These are phyloP conservation scores for Eucalyptus cloeziana DNA, from an alignment of 345 rosid genomes.

Conservation along the genomic window DNA sequence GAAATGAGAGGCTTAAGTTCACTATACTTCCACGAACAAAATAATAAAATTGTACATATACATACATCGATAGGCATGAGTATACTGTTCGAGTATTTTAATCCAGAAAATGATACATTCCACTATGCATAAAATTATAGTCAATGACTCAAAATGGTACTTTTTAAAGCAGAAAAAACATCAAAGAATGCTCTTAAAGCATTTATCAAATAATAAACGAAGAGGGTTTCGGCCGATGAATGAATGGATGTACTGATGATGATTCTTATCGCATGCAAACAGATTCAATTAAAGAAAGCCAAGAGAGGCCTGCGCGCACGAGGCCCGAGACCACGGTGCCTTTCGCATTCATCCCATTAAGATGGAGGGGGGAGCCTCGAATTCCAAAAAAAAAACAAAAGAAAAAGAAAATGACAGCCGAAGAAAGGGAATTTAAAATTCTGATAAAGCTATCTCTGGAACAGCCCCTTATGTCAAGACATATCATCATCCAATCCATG, in stretches of 20 bases:
- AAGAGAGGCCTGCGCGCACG: not conserved
- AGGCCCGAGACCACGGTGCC: not conserved
- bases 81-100: not conserved
- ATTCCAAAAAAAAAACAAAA: not conserved
- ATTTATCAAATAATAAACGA: not conserved
- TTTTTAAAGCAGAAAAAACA: not conserved
- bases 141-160: not conserved
- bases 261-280: not conserved
- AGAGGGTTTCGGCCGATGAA: not conserved
- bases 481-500: not conserved
- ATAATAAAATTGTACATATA: not conserved
- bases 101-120: not conserved
- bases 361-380: not conserved
- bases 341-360: not conserved
- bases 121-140: not conserved
- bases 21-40: not conserved
- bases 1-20: not conserved
- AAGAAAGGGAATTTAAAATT: not conserved
- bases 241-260: not conserved
- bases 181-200: not conserved
- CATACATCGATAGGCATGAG: not conserved
- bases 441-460: not conserved
- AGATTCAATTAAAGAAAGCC: not conserved
- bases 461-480: not conserved
- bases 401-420: not conserved